phyloP scores from a whole-genome alignment of 164 flowering plant species.

The Cinnamomum micranthum region DNA sequence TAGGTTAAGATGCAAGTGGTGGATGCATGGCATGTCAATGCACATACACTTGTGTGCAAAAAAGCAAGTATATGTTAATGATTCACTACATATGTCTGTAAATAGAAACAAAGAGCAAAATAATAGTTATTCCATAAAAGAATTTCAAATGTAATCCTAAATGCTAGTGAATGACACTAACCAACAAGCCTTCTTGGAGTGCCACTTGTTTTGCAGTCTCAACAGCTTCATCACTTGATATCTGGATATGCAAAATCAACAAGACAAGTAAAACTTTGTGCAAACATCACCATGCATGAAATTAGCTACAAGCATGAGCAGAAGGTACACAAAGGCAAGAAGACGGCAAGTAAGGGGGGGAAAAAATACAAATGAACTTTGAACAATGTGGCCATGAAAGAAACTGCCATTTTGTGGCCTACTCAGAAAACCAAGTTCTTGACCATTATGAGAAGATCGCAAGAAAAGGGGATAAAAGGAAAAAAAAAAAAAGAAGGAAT shows the following conservation, averaged over 20 bases:
- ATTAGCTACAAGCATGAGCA: too few relatives aligned
- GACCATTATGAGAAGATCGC: background rate
- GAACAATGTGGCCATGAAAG: background rate
- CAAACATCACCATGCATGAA: background rate
- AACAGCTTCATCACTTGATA: slow-evolving; percentile 90
- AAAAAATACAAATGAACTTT: background rate
- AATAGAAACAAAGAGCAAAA: background rate
- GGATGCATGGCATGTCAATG: background rate
- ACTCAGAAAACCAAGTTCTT: background rate
- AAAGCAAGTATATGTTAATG: background rate
- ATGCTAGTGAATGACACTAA: slow-evolving; percentile 27
- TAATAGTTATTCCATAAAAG: background rate
- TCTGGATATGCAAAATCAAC: slow-evolving; percentile 27
- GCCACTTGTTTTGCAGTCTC: slow-evolving; percentile 91
- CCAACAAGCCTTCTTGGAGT: slow-evolving; percentile 91
- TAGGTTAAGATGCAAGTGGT: background rate
- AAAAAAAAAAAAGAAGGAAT: background rate
- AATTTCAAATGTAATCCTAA: background rate
- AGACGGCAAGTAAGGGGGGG: background rate
- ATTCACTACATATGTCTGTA: background rate
- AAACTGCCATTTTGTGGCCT: too few relatives aligned
- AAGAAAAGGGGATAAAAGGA: background rate
- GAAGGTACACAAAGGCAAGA: background rate
- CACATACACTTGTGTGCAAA: background rate
- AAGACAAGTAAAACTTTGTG: background rate